Percentiles rank a stretch among this genome's conserved stretches.
Evolutionary conservation across 768 basidiomycete species (phyloP).

Genomic region (Suillus placidus): DNA sequence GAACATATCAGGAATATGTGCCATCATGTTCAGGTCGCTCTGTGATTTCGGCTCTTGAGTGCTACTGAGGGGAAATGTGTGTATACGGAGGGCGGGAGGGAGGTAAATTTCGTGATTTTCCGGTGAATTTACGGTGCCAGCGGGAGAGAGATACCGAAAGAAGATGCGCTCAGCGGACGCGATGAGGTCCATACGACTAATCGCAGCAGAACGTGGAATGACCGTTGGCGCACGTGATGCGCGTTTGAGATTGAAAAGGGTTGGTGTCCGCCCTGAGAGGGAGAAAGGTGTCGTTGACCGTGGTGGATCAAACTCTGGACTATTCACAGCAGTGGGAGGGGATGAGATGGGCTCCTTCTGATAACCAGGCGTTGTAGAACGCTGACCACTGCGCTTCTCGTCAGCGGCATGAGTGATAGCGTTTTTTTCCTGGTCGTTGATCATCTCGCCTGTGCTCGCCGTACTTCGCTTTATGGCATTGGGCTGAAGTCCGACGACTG

Average conservation of each 20-base stretch:
- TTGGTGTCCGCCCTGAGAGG: slow-evolving; percentile 71
- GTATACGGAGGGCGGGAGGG: slow-evolving; percentile 88
- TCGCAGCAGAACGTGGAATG: slow-evolving; percentile 89
- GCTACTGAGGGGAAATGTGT: slow-evolving; percentile 84
- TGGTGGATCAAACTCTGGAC: slow-evolving; percentile 44
- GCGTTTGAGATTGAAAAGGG: slow-evolving; percentile 73
- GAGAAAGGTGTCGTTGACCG: slow-evolving; percentile 84
- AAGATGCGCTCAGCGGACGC: slow-evolving; percentile 96
- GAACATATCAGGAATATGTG: slow-evolving; percentile 95
- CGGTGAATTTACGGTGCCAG: slow-evolving; percentile 71
- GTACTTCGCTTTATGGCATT: slow-evolving; percentile 75
- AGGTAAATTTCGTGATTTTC: slow-evolving; percentile 99
- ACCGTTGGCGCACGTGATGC: slow-evolving; percentile 91
- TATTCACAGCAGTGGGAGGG: slow-evolving; percentile 48
- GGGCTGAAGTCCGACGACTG: slow-evolving; percentile 76
- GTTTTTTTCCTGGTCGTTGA: slow-evolving; percentile 71
- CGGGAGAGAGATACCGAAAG: slow-evolving; percentile 88
- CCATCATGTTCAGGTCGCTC: slow-evolving; percentile 72
- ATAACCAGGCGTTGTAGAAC: slow-evolving; percentile 48
- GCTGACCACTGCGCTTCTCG: slow-evolving; percentile 50
- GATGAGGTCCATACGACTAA: slow-evolving; percentile 86
- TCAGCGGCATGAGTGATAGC: slow-evolving; percentile 52
- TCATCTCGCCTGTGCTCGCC: slow-evolving; percentile 72
- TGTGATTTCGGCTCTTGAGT: slow-evolving; percentile 69
- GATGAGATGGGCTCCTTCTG: slow-evolving; percentile 44